phyloP scores from a whole-genome alignment of 2,329 filamentous ascomycete species.

The Blumeria hordei region DNA sequence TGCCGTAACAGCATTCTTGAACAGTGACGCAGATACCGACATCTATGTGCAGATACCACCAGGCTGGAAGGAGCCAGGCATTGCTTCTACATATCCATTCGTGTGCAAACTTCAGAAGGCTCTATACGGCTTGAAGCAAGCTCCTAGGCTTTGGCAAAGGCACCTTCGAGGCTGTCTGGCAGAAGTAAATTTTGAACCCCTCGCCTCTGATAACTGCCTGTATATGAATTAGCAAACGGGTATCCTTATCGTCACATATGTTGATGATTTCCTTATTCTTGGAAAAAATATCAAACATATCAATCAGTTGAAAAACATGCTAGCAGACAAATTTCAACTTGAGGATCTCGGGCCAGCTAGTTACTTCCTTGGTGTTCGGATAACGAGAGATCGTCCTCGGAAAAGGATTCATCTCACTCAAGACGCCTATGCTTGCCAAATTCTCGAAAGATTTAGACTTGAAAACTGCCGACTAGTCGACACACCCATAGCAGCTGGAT shows the following conservation, averaged over 20 bases:
- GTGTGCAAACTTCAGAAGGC: background rate
- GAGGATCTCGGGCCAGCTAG: background rate
- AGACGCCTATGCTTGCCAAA: background rate
- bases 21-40: too few relatives aligned
- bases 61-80: background rate
- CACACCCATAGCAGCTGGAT: too few relatives aligned
- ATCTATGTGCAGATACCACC: too few relatives aligned
- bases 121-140: background rate
- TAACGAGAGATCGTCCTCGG: background rate
- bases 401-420: background rate
- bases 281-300: too few relatives aligned
- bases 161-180: background rate
- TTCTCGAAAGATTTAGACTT: too few relatives aligned
- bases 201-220: background rate
- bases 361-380: background rate
- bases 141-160: slow-evolving; percentile 1
- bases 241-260: too few relatives aligned
- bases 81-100: background rate
- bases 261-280: too few relatives aligned
- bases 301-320: too few relatives aligned
- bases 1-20: too few relatives aligned
- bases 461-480: too few relatives aligned
- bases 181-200: background rate
- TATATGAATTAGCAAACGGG: background rate
- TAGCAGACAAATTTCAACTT: too few relatives aligned